These are phyloP conservation scores for Aspergillus quadrilineatus DNA, from an alignment of 2,329 filamentous ascomycete genomes.

Conservation along the genomic window DNA sequence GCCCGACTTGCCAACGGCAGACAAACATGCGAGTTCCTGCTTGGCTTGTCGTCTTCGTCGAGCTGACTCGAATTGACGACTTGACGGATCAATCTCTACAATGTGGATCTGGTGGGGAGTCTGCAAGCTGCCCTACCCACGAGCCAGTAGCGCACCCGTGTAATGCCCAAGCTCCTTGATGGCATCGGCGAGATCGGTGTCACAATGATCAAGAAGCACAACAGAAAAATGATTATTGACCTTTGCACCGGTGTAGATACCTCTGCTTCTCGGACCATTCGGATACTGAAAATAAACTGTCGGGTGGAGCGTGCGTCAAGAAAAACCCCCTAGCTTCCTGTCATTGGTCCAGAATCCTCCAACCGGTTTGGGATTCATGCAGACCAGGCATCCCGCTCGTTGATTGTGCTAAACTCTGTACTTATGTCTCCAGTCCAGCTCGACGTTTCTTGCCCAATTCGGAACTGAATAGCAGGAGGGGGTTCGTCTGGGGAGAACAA, in stretches of 20 bases:
- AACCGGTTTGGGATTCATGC: slow-evolving; percentile 1
- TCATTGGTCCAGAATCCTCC: slow-evolving; percentile 10
- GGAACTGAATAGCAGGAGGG: neutral
- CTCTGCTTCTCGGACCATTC: neutral
- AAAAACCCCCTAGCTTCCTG: neutral
- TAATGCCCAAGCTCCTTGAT: neutral
- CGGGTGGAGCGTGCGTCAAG: neutral
- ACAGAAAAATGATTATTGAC: too few species aligned
- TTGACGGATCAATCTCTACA: slow-evolving; percentile 5
- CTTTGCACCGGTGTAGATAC: neutral
- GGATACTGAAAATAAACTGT: neutral
- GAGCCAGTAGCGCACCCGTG: slow-evolving; percentile 9
- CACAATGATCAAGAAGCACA: neutral
- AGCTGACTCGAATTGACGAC: neutral
- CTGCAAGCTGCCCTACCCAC: neutral
- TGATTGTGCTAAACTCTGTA: neutral
- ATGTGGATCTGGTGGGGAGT: slow-evolving; percentile 9
- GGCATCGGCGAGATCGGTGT: neutral
- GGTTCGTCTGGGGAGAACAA: neutral
- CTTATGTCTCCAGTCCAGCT: neutral
- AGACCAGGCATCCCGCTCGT: neutral
- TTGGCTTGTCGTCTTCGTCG: neutral
- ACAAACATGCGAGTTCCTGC: neutral
- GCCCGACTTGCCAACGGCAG: neutral
- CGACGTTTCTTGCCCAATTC: neutral